phyloP scores from a whole-genome alignment of 306 rosid genomes.

The Castanospermum australe region DNA sequence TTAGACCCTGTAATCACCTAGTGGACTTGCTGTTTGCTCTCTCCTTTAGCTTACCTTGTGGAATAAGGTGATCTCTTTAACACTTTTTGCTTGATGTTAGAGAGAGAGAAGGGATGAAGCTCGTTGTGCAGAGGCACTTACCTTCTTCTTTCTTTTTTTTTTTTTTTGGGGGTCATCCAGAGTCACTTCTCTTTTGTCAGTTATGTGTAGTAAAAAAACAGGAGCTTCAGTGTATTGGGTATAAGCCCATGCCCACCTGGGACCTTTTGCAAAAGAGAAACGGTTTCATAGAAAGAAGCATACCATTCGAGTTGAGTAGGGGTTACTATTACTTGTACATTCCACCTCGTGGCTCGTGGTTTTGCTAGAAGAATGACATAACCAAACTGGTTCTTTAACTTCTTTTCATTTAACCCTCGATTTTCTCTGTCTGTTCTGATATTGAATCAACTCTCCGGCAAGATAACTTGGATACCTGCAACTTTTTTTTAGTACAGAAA shows the following conservation, averaged over 20 bases:
- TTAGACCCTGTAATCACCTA: conserved; percentile 92
- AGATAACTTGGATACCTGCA: neutral
- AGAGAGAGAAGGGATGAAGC: conserved; percentile 95
- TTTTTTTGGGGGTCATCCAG: too few relatives aligned
- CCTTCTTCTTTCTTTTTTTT: too few relatives aligned
- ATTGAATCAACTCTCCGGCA: neutral
- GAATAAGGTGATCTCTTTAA: conserved; percentile 62
- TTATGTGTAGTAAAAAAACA: conserved; percentile 34
- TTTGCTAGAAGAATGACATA: neutral
- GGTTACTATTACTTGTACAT: neutral
- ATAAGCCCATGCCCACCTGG: too few relatives aligned
- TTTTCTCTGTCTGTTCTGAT: neutral
- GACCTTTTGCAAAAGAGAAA: too few relatives aligned
- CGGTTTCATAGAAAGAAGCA: too few relatives aligned
- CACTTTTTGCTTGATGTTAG: conserved; percentile 25
- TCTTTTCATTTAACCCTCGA: too few relatives aligned
- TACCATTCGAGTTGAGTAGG: too few relatives aligned
- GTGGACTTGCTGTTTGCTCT: conserved; percentile 94
- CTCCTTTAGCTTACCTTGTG: conserved; percentile 95
- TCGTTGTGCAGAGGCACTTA: conserved; percentile 89
- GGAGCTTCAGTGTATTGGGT: neutral
- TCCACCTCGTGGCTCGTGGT: neutral
- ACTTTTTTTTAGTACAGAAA: too few relatives aligned
- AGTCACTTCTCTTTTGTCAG: too few relatives aligned
- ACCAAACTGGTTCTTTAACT: neutral